Evolutionary conservation across 768 basidiomycete species (phyloP), one percentile per base, ranked within the genome.

Genomic region (Galerina sulciceps): DNA sequence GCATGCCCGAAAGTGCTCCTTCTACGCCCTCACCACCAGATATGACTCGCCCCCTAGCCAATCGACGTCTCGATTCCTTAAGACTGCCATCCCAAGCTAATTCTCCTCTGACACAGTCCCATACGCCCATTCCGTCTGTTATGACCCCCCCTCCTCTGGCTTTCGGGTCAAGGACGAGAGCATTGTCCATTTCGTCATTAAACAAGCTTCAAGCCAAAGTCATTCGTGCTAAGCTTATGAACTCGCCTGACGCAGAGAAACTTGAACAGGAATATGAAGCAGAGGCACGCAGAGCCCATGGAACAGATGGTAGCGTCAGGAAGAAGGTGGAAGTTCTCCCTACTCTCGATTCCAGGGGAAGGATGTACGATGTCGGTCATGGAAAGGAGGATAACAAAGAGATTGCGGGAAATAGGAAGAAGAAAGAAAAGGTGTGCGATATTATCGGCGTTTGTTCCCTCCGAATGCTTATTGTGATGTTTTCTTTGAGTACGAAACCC

Each of bases 141-240:
- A 88, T 98, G 83, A 91, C 93, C 0, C 95, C 95, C 1, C 79
- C 84, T 11, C 61, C 71, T 9, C 53, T 58, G 26, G 69, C 65
- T 36, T 69, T 69, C 59, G 68, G 70, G 31, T 70, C 75, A 9
- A 76, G 70, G 22, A 53, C 71, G 1, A 80, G 87, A 4, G 81
- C 81, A 0, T 67, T 91, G 55, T 90, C 90, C 0, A 87, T 89
- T 2, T 89, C 89, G 1, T 91, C 90, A 14, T 76, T 99, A 45
- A 99, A 99, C 72, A 91, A 87, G 68, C 75, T 99, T 1, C 96
- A 99, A 72, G 96, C 96, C 3, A 89, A 89, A 64, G 95, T 97
- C 1, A 77, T 99, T 9, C 88, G 93, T 36, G 96, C 97, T 4
- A 96, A 91, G 70, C 80, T 99, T 34, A 90, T 91, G 83, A 87